Percentiles rank a stretch among this genome's conserved stretches.
phyloP scores from a whole-genome alignment of 2,329 filamentous ascomycete species.

The Endothia cerciana region DNA sequence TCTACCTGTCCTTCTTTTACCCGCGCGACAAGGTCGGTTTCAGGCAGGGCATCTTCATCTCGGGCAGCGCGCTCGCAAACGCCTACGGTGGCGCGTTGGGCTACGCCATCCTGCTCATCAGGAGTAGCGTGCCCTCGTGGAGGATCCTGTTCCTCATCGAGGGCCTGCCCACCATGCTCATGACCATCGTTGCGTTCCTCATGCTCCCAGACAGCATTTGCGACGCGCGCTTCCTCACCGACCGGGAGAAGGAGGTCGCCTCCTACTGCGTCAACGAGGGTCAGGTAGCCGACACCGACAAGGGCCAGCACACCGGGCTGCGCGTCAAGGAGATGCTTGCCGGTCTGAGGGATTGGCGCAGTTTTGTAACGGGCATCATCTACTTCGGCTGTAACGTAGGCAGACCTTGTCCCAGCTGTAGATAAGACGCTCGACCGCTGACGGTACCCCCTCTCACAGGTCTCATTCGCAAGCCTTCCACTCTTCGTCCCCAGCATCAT shows the following conservation, averaged over 20 bases:
- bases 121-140: constrained; percentile 38
- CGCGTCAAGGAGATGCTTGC: constrained; percentile 29
- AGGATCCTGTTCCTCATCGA: constrained; percentile 52
- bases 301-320: constrained; percentile 29
- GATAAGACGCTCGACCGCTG: neutral
- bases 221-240: constrained; percentile 34
- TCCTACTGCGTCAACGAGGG: constrained; percentile 31
- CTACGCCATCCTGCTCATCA: constrained; percentile 41
- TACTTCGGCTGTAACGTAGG: constrained; percentile 37
- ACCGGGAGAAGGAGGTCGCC: constrained; percentile 41
- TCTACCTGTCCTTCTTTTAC: constrained; percentile 60
- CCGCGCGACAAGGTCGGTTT: constrained; percentile 59
- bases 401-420: neutral
- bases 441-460: neutral
- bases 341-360: constrained; percentile 33
- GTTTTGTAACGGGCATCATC: constrained; percentile 41
- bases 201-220: constrained; percentile 45
- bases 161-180: constrained; percentile 46
- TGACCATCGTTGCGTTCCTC: constrained; percentile 46
- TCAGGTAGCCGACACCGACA: constrained; percentile 31
- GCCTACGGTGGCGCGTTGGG: constrained; percentile 45
- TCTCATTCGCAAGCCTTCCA: constrained; percentile 39
- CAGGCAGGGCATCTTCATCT: constrained; percentile 58
- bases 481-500: constrained; percentile 41
- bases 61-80: constrained; percentile 44